Base-by-base conservation (phyloP, 1,139 yeast species). In the Magnusiomyces tetraspermus region DNA sequence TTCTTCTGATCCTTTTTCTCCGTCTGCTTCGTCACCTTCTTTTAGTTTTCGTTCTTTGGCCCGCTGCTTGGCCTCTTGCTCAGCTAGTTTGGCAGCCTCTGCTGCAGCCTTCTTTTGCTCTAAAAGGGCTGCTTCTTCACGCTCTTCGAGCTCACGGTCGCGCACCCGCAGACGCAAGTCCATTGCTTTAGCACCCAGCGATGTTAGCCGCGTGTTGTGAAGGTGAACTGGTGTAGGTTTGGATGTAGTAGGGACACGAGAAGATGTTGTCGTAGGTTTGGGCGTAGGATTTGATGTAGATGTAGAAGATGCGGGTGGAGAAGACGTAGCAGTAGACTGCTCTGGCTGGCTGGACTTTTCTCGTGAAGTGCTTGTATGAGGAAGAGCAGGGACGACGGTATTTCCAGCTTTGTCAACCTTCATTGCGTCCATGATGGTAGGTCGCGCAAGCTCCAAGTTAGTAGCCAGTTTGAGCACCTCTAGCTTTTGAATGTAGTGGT, bases 71-170 rank as follows among this genome's bases (percentile, higher is more conserved):
- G 40, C 17, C 13, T 24, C 49, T 33, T 22, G 10, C 15, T 17
- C 28, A 3, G 49, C 49, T 8, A 36, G 44, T n/a, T 37, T 67
- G 68, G 36, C 74, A 75, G 54, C 68, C 76, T 58, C 65, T 76
- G 44, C 65, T 65, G 19, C 69, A 70, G 48, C 75, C 76, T 1
- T 70, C 73, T 56, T 82, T 83, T 61, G 89, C 88, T 0, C 58
- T 69, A 10, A 82, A 67, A 1, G 86, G 85, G 4, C 69, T 59
- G 4, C 57, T 54, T 37, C 30, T 28, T 15, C 63, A 58, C 11
- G 55, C 46, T 23, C 51, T 30, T 22, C 49, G 36, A 47, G 30
- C 26, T 47, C 49, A 4, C 44, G 33, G 21, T 37, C 44, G 1
- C 49, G 49, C 24, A 47, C 44, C 17, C 28, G 24, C 19, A 47